phyloP scores from a whole-genome alignment of 805 yeast species.

The Isabelozyma pseudorhagii region DNA sequence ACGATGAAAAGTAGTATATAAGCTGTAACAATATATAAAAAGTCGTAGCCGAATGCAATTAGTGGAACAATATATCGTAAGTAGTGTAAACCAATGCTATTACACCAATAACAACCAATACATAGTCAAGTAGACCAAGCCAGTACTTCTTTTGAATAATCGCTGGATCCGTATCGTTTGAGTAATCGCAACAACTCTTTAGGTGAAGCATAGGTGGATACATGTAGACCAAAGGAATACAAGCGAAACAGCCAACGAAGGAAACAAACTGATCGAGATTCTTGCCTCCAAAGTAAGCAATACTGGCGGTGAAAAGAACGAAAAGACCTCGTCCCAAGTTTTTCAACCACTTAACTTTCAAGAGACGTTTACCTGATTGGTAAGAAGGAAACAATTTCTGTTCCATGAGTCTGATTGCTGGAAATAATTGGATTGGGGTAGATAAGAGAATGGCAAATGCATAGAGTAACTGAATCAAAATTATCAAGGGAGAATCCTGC shows the following conservation, averaged over 20 bases:
- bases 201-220: constrained; percentile 79
- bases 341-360: constrained; percentile 61
- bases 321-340: constrained; percentile 54
- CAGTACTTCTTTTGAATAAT: constrained; percentile 29
- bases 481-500: constrained; percentile 58
- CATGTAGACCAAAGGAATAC: constrained; percentile 82
- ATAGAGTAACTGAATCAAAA: constrained; percentile 65
- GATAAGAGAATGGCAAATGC: constrained; percentile 73
- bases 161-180: constrained; percentile 7
- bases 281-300: constrained; percentile 67
- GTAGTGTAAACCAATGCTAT: constrained; percentile 67
- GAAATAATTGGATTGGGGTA: constrained; percentile 78
- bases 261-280: constrained; percentile 74
- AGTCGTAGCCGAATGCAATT: not conserved
- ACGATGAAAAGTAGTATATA: constrained; percentile 2
- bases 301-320: constrained; percentile 51
- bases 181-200: constrained; percentile 41
- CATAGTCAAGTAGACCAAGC: constrained; percentile 44
- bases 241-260: constrained; percentile 80
- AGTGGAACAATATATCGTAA: constrained; percentile 39
- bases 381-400: constrained; percentile 47
- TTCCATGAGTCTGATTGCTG: constrained; percentile 73
- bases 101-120: constrained; percentile 54
- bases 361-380: constrained; percentile 56
- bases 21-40: not conserved